Percentiles rank a stretch among this genome's conserved stretches.
These are phyloP conservation scores for Tricholoma terreum DNA, from an alignment of 768 basidiomycete species.

Conservation along the genomic window DNA sequence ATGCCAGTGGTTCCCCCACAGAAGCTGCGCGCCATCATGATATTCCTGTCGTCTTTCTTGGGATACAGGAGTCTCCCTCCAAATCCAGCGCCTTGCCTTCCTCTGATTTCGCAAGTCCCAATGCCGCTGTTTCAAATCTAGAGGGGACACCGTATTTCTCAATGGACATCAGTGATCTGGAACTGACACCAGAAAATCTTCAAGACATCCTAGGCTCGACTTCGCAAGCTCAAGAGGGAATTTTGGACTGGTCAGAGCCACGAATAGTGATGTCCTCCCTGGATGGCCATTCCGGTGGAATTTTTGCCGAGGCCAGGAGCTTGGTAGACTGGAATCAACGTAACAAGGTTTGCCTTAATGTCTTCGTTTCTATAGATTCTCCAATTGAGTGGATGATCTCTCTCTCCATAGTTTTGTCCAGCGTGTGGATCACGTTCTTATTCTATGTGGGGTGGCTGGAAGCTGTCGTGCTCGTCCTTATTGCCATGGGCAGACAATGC, in stretches of 20 bases:
- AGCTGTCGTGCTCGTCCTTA: conserved; percentile 73
- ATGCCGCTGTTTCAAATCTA: conserved; percentile 53
- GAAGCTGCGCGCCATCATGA: conserved; percentile 62
- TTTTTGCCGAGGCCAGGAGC: conserved; percentile 77
- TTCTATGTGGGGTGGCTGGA: conserved; percentile 96
- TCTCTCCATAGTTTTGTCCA: conserved; percentile 69
- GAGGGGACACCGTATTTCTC: conserved; percentile 87
- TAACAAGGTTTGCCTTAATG: conserved; percentile 58
- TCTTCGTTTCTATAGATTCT: not conserved
- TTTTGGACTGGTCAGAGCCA: conserved; percentile 63
- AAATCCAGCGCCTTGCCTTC: conserved; percentile 56
- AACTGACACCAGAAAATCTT: conserved; percentile 30
- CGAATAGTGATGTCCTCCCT: conserved; percentile 54
- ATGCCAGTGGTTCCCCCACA: conserved; percentile 31
- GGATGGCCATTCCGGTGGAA: conserved; percentile 61
- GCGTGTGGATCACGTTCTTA: conserved; percentile 80
- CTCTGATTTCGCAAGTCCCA: conserved; percentile 58
- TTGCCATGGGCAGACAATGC: conserved; percentile 72
- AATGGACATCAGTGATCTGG: conserved; percentile 63
- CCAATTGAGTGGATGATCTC: not conserved
- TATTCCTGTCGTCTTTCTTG: conserved; percentile 72
- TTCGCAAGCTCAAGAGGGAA: conserved; percentile 36
- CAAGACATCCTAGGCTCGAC: conserved; percentile 38
- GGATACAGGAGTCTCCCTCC: conserved; percentile 60
- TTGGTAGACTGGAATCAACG: conserved; percentile 92